A percentile compares a stretch with the other conserved stretches of the same genome.
Conservation (phyloP, 202 grass and related monocot genomes). For the Musa balbisiana region DNA sequence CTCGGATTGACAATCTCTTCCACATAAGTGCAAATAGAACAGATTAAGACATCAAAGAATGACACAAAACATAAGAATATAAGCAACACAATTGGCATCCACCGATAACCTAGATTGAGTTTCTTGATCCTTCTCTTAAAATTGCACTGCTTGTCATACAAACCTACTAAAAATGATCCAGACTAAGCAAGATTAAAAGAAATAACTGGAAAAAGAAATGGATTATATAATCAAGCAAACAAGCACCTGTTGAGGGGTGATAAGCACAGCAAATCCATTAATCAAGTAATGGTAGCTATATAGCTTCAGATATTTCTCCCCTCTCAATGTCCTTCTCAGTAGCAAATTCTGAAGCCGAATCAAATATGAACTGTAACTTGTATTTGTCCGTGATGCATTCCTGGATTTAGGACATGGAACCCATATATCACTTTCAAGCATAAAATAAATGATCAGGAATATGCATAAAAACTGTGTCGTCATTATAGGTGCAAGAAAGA, state of each 20-base stretch:
- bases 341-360: constrained; percentile 73
- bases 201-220: constrained; percentile 6
- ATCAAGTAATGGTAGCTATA: constrained; percentile 96
- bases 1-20: no score
- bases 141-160: not conserved
- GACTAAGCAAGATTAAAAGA: not conserved
- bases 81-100: not conserved
- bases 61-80: not conserved
- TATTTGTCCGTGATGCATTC: constrained; percentile 41
- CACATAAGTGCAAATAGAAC: no score
- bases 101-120: no score
- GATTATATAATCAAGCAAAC: not conserved
- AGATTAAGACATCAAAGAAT: no score
- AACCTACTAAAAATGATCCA: not conserved
- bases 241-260: constrained; percentile 80
- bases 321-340: constrained; percentile 73
- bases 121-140: not conserved
- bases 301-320: constrained; percentile 71
- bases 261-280: constrained; percentile 88
- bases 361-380: constrained; percentile 73
- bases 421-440: not conserved
- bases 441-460: no score
- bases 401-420: constrained; percentile 30
- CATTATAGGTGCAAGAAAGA: no score
- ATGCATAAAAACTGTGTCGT: no score